Evolutionary conservation across 2,329 filamentous ascomycete species (phyloP).

Genomic region (Ilyonectria sp.): DNA sequence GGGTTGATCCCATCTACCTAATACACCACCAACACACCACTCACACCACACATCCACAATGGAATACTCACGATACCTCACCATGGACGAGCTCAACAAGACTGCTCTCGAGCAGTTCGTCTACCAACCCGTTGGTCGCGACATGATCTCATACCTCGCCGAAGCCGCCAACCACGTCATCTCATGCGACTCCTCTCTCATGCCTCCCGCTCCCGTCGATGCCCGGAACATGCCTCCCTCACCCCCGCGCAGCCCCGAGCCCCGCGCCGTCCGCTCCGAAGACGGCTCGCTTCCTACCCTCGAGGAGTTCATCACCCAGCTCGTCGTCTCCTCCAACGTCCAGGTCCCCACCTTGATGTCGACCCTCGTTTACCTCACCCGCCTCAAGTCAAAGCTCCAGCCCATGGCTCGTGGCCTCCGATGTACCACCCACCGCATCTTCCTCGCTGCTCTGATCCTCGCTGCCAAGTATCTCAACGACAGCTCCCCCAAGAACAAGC

Average conservation of each 20-base stretch:
- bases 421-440: slow-evolving; percentile 98
- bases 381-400: slow-evolving; percentile 87
- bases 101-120: slow-evolving; percentile 85
- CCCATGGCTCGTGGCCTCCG: slow-evolving; percentile 96
- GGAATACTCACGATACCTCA: slow-evolving; percentile 60
- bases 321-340: slow-evolving; percentile 94
- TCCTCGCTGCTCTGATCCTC: slow-evolving; percentile 87
- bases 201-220: slow-evolving; percentile 60
- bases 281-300: slow-evolving; percentile 80
- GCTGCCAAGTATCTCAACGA: slow-evolving; percentile 99
- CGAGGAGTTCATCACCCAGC: slow-evolving; percentile 91
- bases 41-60: slow-evolving; percentile 46
- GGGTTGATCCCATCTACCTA: slow-evolving; percentile 27
- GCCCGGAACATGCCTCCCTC: slow-evolving; percentile 60
- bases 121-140: slow-evolving; percentile 79
- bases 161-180: slow-evolving; percentile 84
- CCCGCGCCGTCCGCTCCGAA: slow-evolving; percentile 62
- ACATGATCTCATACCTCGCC: slow-evolving; percentile 86
- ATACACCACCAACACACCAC: slow-evolving; percentile 34
- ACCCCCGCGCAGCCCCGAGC: slow-evolving; percentile 66
- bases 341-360: slow-evolving; percentile 98
- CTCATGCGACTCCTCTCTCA: slow-evolving; percentile 78
- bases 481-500: slow-evolving; percentile 99
- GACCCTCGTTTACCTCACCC: slow-evolving; percentile 91
- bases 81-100: slow-evolving; percentile 75